Evolutionary conservation across 2,329 filamentous ascomycete species (phyloP), one percentile per base, ranked within the genome.

Genomic region (Penicillium sp.): DNA sequence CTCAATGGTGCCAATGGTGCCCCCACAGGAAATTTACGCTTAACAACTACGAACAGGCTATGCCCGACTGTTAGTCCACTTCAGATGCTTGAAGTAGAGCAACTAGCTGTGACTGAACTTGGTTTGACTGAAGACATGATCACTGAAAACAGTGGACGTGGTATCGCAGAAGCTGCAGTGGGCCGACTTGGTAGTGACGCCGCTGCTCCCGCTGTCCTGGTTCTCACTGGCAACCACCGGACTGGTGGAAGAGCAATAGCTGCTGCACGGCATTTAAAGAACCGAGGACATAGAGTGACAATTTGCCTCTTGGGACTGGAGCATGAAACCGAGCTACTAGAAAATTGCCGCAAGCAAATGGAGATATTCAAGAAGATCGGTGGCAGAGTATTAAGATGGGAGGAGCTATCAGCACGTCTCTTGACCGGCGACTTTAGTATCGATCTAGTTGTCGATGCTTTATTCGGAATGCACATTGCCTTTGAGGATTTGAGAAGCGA

Each of bases 201-300:
- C 38, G 73, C 78, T 16, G 74, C 79, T 28, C 81, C 82, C 0
- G 81, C 84, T 6, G 78, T 87, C 50, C 85, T 96, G 21, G 84
- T 97, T 6, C 80, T 97, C n/a, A 92, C 90, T 0, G 93, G 94
- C n/a, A 97, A 97, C 71, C 93, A 96, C 72, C 91, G 91, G 63
- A 91, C 88, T 0, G 92, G 93, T 40, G 87, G 90, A 38, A 83
- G 93, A 58, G 91, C 91, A 3, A 81, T 97, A 53, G 89, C 91
- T 14, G 91, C 91, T 3, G 91, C 88, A 26, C 85, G 94, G 4
- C 92, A 97, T 70, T 81, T 97, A 8, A 85, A 90, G 52, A 93
- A 92, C 67, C 89, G 92, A 61, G 89, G 89, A 20, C 78, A 90
- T 55, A 87, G 90, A 56, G 86, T 96, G 38, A 83, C 95, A 47